Evolutionary conservation across 352 stramenopile genomes (phyloP).

Genomic region (Phytophthora aleatoria): DNA sequence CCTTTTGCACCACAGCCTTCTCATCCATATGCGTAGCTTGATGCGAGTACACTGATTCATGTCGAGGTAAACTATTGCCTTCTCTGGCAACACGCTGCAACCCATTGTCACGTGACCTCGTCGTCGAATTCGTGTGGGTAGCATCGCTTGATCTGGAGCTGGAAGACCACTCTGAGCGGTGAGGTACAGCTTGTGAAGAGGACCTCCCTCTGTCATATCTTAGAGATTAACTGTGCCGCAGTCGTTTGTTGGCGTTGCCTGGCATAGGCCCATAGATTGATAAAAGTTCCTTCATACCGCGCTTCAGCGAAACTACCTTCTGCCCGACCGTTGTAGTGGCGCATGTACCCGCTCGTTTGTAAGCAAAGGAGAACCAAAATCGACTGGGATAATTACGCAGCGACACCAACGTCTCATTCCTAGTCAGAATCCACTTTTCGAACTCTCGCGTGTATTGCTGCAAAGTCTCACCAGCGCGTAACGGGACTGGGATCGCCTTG

Average conservation of each 20-base stretch:
- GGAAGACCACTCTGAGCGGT: neutral
- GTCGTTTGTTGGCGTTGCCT: neutral
- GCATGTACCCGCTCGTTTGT: neutral
- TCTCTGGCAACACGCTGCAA: neutral
- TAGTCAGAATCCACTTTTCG: neutral
- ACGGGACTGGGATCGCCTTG: neutral
- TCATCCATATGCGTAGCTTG: neutral
- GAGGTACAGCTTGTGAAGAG: neutral
- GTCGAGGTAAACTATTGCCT: neutral
- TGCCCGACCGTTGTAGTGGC: neutral
- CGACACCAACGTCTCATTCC: neutral
- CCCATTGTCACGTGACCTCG: neutral
- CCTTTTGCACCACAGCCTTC: neutral
- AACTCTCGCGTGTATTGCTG: slow-evolving; percentile 1
- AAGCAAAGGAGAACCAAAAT: slow-evolving; percentile 1
- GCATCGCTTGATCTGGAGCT: neutral
- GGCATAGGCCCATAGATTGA: neutral
- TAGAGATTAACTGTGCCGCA: neutral
- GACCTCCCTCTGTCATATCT: neutral
- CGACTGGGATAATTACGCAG: neutral
- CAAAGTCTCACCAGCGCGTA: neutral
- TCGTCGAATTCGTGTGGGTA: neutral
- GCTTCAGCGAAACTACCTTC: neutral
- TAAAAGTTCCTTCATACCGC: neutral
- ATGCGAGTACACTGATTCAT: neutral